A percentile compares a stretch with the other conserved stretches of the same genome.
Evolutionary conservation across 768 basidiomycete genomes (phyloP).

Genomic region (Amanita thiersii): DNA sequence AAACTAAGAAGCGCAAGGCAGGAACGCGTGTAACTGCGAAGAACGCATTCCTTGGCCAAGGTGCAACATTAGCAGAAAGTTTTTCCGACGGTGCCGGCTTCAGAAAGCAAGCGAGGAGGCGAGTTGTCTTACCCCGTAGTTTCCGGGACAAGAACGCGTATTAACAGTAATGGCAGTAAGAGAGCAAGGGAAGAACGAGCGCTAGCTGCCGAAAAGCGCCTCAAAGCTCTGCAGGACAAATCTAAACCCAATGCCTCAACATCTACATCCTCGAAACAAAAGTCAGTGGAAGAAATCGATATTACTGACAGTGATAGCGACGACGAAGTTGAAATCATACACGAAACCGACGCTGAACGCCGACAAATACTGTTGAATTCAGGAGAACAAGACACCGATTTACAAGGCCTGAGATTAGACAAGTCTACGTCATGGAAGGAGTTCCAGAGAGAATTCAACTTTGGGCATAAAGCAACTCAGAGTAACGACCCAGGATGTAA

Average conservation of each 20-base stretch:
- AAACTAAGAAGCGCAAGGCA: conserved; percentile 60
- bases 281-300: conserved; percentile 15
- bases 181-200: conserved; percentile 75
- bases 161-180: conserved; percentile 38
- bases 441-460: conserved; percentile 44
- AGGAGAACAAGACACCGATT: conserved; percentile 29
- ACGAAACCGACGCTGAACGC: conserved; percentile 39
- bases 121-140: conserved; percentile 11
- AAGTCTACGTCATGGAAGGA: conserved; percentile 28
- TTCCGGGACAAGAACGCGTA: not conserved
- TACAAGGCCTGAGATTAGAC: conserved; percentile 25
- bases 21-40: conserved; percentile 61
- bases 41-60: conserved; percentile 50
- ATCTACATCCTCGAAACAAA: conserved; percentile 9
- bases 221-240: conserved; percentile 34
- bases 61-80: conserved; percentile 40
- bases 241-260: conserved; percentile 16
- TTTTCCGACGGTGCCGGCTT: conserved; percentile 39
- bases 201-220: conserved; percentile 58
- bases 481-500: conserved; percentile 14
- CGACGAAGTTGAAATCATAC: conserved; percentile 26
- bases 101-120: conserved; percentile 67
- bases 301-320: conserved; percentile 17
- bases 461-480: conserved; percentile 18
- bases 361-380: conserved; percentile 43